These are phyloP conservation scores for Sclerotinia minor DNA, from an alignment of 2,329 filamentous ascomycete genomes.

Conservation along the genomic window DNA sequence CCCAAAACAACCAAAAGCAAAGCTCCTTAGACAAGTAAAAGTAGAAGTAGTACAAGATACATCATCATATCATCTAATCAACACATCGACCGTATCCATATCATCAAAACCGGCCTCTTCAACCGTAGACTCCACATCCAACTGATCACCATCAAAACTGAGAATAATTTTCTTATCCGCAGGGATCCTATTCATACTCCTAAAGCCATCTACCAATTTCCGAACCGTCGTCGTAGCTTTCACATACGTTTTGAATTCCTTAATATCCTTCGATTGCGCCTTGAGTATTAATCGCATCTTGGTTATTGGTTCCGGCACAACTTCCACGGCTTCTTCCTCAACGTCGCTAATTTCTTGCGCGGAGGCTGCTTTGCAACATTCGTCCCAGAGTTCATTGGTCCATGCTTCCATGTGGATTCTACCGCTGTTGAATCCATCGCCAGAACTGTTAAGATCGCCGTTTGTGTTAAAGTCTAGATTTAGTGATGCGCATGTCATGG, in stretches of 20 bases:
- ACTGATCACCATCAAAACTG: conserved; percentile 72
- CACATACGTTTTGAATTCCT: conserved; percentile 54
- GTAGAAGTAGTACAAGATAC: neutral
- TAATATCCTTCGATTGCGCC: conserved; percentile 48
- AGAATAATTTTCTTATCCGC: conserved; percentile 58
- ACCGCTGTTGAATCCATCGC: conserved; percentile 50
- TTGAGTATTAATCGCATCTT: conserved; percentile 56
- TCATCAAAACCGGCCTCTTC: conserved; percentile 71
- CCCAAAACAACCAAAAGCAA: no score
- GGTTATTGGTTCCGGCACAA: neutral
- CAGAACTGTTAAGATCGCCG: conserved; percentile 36
- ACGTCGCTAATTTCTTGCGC: conserved; percentile 32
- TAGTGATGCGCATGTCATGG: conserved; percentile 70
- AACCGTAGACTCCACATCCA: conserved; percentile 62
- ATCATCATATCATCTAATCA: conserved; percentile 33
- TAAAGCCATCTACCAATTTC: conserved; percentile 63
- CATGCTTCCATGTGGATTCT: conserved; percentile 76
- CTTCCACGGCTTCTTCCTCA: conserved; percentile 32
- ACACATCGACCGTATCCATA: conserved; percentile 72
- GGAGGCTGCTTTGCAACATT: conserved; percentile 32
- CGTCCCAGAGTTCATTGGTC: conserved; percentile 62
- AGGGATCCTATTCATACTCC: conserved; percentile 53
- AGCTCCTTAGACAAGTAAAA: no score
- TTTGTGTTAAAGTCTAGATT: conserved; percentile 54
- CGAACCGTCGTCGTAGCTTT: conserved; percentile 58